Evolutionary conservation across 768 basidiomycete species (phyloP).

Genomic region (Agaricus subrufescens): DNA sequence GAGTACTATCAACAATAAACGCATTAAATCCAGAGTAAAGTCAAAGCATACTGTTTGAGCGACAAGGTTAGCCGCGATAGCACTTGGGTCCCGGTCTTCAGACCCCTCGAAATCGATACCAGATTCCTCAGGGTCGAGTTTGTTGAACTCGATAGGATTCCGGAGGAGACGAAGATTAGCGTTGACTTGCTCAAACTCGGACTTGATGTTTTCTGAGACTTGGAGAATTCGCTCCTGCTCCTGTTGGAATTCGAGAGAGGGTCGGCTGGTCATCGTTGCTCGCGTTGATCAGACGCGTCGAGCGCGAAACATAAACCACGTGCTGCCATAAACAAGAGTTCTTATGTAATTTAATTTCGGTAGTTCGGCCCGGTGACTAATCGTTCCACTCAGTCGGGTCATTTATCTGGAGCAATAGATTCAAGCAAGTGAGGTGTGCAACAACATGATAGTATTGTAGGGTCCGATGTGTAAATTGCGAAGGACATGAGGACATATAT

Average conservation of each 20-base stretch:
- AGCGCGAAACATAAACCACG: neutral
- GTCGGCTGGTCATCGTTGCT: neutral
- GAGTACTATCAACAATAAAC: too few relatives aligned
- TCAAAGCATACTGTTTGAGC: conserved; percentile 50
- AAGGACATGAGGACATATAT: too few relatives aligned
- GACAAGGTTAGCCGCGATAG: conserved; percentile 54
- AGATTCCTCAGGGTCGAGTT: conserved; percentile 31
- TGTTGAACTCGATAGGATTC: conserved; percentile 31
- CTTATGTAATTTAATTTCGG: too few relatives aligned
- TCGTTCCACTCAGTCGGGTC: too few relatives aligned
- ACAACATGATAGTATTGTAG: too few relatives aligned
- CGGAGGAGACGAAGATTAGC: conserved; percentile 30
- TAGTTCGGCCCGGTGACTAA: too few relatives aligned
- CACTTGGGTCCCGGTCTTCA: conserved; percentile 44
- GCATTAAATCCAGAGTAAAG: neutral
- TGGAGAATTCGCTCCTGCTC: conserved; percentile 31
- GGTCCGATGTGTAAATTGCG: too few relatives aligned
- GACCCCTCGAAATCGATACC: conserved; percentile 29
- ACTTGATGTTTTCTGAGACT: conserved; percentile 28
- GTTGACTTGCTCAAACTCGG: conserved; percentile 26
- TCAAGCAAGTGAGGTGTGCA: too few relatives aligned
- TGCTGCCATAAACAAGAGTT: neutral
- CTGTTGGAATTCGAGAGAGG: conserved; percentile 8
- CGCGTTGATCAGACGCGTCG: neutral
- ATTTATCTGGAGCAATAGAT: too few relatives aligned